Evolutionary conservation across 75 land plant genomes (phyloP), one percentile per base, ranked within the genome.

Genomic region (Adiantum capillusveneris): DNA sequence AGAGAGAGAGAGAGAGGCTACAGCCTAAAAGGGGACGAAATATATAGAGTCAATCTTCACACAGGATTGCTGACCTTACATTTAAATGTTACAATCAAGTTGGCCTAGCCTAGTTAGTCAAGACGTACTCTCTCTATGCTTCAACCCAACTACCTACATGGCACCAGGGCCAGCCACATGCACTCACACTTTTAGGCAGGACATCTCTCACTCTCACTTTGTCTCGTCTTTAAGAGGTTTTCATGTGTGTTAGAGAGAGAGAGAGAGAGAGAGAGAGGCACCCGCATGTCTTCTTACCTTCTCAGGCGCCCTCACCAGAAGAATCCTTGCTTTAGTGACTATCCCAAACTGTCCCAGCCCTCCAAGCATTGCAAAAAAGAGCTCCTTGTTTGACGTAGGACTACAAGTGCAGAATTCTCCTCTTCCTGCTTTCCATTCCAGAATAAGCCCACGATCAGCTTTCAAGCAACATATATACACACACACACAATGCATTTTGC

Each of bases 321-420:
- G 11, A 31, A 83, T 77, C 67, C 80, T 83, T n/a, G 87, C 84
- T 57, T 71, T 81, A 12, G 84, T 81, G 57, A 84, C 75, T 53
- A 84, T 75, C 1, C 84, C 87, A 57, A 84, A 84, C 54, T 84
- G 87, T 18, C 87, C 87, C 9, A 84, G 61, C 25, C 87, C 87
- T 11, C 84, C 87, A 3, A 84, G 66, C 31, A 81, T 84, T n/a
- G 66, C 84, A 44, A 54, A 67, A 70, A 81, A 84, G 0, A 84
- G 81, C 22, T 84, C 76, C 13, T 69, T 24, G 19, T 71, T 53
- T 3, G 59, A 17, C 3, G 31, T 27, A 17, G 76, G 66, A 11
- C 81, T 81, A 59, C 87, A 84, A 11, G 54, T 63, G 29, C 76
- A 31, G 0, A 74, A 21, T 22, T 84, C 81, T 25, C 84, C 87